These are phyloP conservation scores for Thymus mandschuricus DNA, from an alignment of 257 asterid genomes.

Conservation along the genomic window DNA sequence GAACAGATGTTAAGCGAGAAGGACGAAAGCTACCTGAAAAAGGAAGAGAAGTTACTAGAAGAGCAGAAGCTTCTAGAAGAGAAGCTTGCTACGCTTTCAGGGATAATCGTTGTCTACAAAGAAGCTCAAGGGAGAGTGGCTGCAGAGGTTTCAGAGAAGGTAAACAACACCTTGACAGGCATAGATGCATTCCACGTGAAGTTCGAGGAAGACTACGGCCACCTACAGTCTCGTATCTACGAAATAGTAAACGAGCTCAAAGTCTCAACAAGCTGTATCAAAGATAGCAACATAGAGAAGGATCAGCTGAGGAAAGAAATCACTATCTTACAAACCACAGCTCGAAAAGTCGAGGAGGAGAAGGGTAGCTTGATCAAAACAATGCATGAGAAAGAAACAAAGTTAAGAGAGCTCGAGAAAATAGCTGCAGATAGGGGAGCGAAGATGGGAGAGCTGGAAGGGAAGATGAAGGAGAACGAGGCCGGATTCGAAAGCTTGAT, in stretches of 20 bases:
- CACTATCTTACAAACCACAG: constrained; percentile 32
- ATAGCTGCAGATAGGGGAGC: constrained; percentile 43
- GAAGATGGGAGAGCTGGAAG: constrained; percentile 50
- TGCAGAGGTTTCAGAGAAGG: constrained; percentile 51
- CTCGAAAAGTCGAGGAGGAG: constrained; percentile 49
- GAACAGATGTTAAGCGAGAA: constrained; percentile 75
- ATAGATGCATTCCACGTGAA: constrained; percentile 71
- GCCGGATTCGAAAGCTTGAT: constrained; percentile 54
- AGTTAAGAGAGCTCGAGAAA: constrained; percentile 50
- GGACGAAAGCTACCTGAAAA: constrained; percentile 59
- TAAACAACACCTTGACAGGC: constrained; percentile 49
- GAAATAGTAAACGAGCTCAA: constrained; percentile 71
- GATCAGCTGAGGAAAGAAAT: constrained; percentile 53
- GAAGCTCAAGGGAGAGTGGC: constrained; percentile 50
- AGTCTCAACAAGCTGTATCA: constrained; percentile 52
- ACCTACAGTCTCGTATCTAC: constrained; percentile 78
- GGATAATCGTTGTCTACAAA: constrained; percentile 46
- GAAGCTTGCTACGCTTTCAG: constrained; percentile 46
- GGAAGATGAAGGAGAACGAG: constrained; percentile 61
- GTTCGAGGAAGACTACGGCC: constrained; percentile 94
- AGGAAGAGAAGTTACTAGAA: constrained; percentile 68
- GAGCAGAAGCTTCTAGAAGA: constrained; percentile 57
- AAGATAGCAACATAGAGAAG: constrained; percentile 50
- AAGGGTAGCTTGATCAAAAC: constrained; percentile 43
- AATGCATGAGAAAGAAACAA: constrained; percentile 44